Conservation (phyloP, 495 filamentous ascomycete genomes). For the Hypoxylon cercidicola region DNA sequence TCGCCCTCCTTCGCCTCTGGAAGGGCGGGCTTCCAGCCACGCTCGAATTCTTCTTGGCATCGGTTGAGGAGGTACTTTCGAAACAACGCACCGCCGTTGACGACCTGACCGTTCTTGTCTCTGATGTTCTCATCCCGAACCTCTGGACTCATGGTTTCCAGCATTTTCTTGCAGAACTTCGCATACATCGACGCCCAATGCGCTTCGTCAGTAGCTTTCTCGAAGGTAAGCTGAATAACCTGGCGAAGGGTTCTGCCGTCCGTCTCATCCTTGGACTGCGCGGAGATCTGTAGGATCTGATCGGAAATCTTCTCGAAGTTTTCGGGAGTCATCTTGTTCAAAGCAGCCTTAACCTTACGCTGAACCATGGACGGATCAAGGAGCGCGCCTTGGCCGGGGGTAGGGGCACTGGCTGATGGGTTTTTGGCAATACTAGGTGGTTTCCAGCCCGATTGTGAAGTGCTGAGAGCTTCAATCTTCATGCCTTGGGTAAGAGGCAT, state of each 20-base stretch:
- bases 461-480: slow-evolving; percentile 81
- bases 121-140: slow-evolving; percentile 94
- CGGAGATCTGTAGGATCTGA: slow-evolving; percentile 91
- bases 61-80: slow-evolving; percentile 98
- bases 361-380: slow-evolving; percentile 94
- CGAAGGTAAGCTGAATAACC: slow-evolving; percentile 98
- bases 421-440: slow-evolving; percentile 72
- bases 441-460: slow-evolving; percentile 85
- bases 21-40: slow-evolving; percentile 93
- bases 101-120: slow-evolving; percentile 85
- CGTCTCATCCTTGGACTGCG: slow-evolving; percentile 92
- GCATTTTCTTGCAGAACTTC: slow-evolving; percentile 97
- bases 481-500: slow-evolving; percentile 88
- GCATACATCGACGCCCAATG: slow-evolving; percentile 99
- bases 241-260: slow-evolving; percentile 96
- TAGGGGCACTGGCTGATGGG: slow-evolving; percentile 44
- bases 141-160: slow-evolving; percentile 92
- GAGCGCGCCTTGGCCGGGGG: slow-evolving; percentile 61
- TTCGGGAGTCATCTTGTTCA: slow-evolving; percentile 99
- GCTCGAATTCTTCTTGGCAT: slow-evolving; percentile 99
- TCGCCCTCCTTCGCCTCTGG: slow-evolving; percentile 83
- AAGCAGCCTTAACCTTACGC: slow-evolving; percentile 95
- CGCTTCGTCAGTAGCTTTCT: slow-evolving; percentile 98
- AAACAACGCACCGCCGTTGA: slow-evolving; percentile 93
- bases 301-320: slow-evolving; percentile 97